Base-by-base conservation (phyloP, 73 alveolate genomes). In the Paramecium primaurelia region DNA sequence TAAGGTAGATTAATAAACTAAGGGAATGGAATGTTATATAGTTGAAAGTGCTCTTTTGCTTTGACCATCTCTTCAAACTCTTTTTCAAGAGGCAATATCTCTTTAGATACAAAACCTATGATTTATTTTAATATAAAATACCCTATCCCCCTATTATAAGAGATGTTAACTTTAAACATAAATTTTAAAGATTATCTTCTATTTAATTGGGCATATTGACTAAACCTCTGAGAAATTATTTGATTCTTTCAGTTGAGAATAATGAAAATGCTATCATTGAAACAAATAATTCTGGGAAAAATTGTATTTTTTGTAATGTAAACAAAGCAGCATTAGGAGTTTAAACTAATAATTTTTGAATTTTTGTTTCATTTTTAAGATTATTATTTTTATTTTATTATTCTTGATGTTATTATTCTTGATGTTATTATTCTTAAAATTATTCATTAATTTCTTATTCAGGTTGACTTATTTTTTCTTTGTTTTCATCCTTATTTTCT, bases 251-350 rank as follows among this genome's bases (percentile, higher is more conserved):
- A 12, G 77, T 42, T 18, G 71, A 68, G 12, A 45, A 80, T 42
- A 47, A 1, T 45, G 64, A 25, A 22, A 80, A 8, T 8, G 58
- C 91, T 6, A 80, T 14, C 28, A 80, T 8, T 16, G 91, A 80
- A 2, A 47, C 71, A 10, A 80, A 49, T 10, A 80, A 36, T 80
- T 80, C 91, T 14, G 91, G 91, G 14, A 80, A 80, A 49, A 45
- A 80, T 26, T 28, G 40, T 2, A 80, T 6, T 80, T 80, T 80
- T 42, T 42, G 49, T 40, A 80, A 11, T 25, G 18, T 73, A 20
- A 80, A 80, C 25, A 80, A 80, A 10, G 71, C 51, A n/a, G 47
- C 75, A 80, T 80, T 80, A 8, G 91, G 91, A 1, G 37, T 42
- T 75, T 75, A 75, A 37, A 42, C 60, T 38, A 75, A 36, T 1